These are phyloP conservation scores for Pseudocercospora eumusae DNA, from an alignment of 2,329 filamentous ascomycete species.

Conservation along the genomic window DNA sequence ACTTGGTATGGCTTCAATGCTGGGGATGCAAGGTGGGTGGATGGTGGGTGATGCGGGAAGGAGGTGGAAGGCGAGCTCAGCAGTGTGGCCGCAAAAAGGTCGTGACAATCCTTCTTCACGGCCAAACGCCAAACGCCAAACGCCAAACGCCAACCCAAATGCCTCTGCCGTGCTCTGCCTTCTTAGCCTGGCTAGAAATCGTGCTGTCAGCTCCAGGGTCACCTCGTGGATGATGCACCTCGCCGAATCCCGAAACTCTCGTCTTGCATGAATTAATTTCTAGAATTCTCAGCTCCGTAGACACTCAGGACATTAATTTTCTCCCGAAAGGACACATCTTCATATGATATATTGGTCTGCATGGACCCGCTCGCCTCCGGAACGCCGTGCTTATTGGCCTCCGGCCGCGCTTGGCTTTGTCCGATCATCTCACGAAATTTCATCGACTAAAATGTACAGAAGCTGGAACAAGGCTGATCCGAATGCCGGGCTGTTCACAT, in stretches of 20 bases:
- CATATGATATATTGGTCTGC: not conserved
- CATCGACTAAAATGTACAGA: not conserved
- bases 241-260: not conserved
- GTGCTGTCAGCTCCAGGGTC: not conserved
- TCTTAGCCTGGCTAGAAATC: not conserved
- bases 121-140: not conserved
- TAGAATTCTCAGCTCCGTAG: not conserved
- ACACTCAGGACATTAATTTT: not conserved
- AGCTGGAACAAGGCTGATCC: constrained; percentile 5
- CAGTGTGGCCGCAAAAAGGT: not conserved
- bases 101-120: not conserved
- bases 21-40: not conserved
- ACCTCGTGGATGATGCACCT: constrained; percentile 1
- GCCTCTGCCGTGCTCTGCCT: not conserved
- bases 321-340: not conserved
- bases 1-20: not conserved
- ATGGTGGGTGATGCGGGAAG: not conserved
- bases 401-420: not conserved
- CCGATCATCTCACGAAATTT: not conserved
- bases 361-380: not conserved
- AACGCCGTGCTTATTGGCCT: constrained; percentile 1
- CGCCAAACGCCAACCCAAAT: no score
- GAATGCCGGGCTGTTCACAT: not conserved
- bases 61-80: not conserved
- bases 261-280: not conserved